phyloP scores from a whole-genome alignment of 1,139 yeast species.

The Candida neerlandica region DNA sequence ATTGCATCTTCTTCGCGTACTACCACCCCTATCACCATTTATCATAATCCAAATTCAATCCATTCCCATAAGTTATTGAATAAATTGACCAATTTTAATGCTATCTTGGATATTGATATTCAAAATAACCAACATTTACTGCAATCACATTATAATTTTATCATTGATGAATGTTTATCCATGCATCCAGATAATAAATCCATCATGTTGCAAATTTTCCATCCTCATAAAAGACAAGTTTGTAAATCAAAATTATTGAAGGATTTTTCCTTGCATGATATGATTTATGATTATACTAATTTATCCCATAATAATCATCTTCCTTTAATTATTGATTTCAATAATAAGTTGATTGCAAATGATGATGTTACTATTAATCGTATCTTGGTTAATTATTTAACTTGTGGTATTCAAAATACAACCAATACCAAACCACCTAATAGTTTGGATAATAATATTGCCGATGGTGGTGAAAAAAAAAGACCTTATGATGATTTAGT shows the following conservation, averaged over 20 bases:
- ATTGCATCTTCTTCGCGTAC: not conserved
- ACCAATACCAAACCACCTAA: conserved; percentile 11
- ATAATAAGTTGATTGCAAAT: conserved; percentile 53
- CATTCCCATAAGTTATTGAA: conserved; percentile 30
- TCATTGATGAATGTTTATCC: conserved; percentile 39
- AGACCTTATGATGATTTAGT: conserved; percentile 24
- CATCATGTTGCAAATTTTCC: conserved; percentile 30
- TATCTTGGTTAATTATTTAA: conserved; percentile 44
- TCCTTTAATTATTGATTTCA: conserved; percentile 63
- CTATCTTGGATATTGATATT: conserved; percentile 20
- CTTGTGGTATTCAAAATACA: conserved; percentile 40
- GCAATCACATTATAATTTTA: conserved; percentile 35
- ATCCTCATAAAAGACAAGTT: conserved; percentile 6
- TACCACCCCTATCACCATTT: conserved; percentile 27
- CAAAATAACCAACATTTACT: conserved; percentile 28
- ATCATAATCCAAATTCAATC: conserved; percentile 32
- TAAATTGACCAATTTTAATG: conserved; percentile 18
- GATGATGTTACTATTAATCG: conserved; percentile 46
- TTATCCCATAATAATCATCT: conserved; percentile 13
- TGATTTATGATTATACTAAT: conserved; percentile 11
- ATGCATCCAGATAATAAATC: conserved; percentile 48
- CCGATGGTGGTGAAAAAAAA: not conserved
- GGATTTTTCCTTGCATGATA: conserved; percentile 15
- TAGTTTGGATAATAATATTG: not conserved
- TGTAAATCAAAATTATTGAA: conserved; percentile 16